phyloP scores from a whole-genome alignment of 257 asterid genomes.

The Solanum piurae region DNA sequence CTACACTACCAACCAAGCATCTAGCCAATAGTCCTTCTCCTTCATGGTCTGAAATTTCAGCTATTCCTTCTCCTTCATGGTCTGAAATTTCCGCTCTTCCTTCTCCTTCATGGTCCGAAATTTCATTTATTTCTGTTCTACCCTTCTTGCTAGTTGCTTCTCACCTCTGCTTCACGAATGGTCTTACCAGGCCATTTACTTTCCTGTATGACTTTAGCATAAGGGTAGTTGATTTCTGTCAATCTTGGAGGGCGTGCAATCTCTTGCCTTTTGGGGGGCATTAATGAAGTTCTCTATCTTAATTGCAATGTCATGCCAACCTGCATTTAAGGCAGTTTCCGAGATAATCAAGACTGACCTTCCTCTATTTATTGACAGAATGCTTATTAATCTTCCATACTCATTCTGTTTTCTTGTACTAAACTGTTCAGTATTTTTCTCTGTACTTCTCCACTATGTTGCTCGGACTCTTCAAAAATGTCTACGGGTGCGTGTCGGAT shows the following conservation, averaged over 20 bases:
- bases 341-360: background rate
- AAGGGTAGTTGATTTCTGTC: background rate
- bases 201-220: background rate
- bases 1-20: background rate
- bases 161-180: background rate
- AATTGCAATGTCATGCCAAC: background rate
- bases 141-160: background rate
- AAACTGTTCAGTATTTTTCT: background rate
- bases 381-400: background rate
- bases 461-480: too few relatives aligned
- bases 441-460: background rate
- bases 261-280: background rate
- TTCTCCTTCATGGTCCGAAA: background rate
- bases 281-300: background rate
- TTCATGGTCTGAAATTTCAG: background rate
- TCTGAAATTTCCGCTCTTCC: background rate
- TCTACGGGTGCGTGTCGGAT: too few relatives aligned
- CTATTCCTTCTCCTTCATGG: background rate
- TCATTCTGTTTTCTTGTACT: background rate
- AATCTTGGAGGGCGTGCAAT: background rate
- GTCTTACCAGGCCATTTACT: background rate
- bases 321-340: background rate
- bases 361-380: background rate
- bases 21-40: background rate
- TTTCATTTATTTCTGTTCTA: background rate